These are phyloP conservation scores for Ilyonectria robusta DNA, from an alignment of 2,329 filamentous ascomycete genomes.

Conservation along the genomic window DNA sequence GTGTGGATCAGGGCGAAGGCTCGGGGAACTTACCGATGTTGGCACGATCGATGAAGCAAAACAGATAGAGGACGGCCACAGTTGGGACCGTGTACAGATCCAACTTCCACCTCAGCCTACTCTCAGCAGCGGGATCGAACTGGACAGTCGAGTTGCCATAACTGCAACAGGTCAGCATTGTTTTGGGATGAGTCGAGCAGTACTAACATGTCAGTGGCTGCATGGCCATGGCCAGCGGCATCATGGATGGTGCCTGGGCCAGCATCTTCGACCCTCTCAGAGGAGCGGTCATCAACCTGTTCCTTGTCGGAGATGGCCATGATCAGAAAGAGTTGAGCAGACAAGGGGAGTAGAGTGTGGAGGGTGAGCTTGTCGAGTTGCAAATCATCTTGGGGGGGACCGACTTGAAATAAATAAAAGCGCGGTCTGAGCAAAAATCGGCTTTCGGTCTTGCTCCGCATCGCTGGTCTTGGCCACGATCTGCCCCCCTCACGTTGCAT, in stretches of 20 bases:
- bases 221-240: conserved; percentile 41
- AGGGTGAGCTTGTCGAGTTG: conserved; percentile 21
- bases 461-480: conserved; percentile 27
- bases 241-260: conserved; percentile 34
- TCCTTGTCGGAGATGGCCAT: conserved; percentile 44
- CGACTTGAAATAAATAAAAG: conserved; percentile 42
- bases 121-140: conserved; percentile 61
- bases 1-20: conserved; percentile 2
- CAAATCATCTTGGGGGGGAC: conserved; percentile 29
- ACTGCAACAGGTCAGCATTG: conserved; percentile 29
- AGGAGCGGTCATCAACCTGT: conserved; percentile 39
- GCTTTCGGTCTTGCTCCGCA: conserved; percentile 43
- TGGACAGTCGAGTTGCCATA: conserved; percentile 46
- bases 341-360: not conserved
- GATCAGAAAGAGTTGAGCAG: conserved; percentile 12
- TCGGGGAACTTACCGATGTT: conserved; percentile 71
- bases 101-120: conserved; percentile 73
- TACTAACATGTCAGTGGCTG: conserved; percentile 46
- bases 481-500: conserved; percentile 40
- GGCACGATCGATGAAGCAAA: conserved; percentile 82
- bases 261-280: conserved; percentile 39
- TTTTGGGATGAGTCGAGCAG: not conserved
- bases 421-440: conserved; percentile 26
- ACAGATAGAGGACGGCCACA: conserved; percentile 76
- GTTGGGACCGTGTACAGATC: conserved; percentile 77